Evolutionary conservation across 306 rosid genomes (phyloP), one percentile per base, ranked within the genome.

Genomic region (Carpinus viminea): DNA sequence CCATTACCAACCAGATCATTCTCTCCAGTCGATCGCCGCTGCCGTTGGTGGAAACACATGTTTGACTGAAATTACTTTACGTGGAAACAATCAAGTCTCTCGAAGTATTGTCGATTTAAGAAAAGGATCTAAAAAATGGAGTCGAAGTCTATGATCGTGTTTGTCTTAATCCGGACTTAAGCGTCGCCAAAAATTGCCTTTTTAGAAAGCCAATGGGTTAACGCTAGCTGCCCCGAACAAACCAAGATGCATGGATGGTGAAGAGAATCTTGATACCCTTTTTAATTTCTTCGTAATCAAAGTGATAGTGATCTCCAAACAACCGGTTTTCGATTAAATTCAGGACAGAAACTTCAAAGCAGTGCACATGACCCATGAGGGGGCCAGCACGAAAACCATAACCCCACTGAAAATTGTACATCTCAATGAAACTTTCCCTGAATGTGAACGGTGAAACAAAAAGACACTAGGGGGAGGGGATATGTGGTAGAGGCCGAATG

Each of bases 401-500:
- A 24, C 48, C 26, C 2, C 17, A 59, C 5, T 20, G 12, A 34
- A 20, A 4, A 70, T 41, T 16, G 74, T 53, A 34, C 21, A 5
- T 36, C 41, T 36, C 45, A 64, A 64, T 15, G 46, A 64, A 31
- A 31, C 12, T 64, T 66, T 66, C 71, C 10, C 4, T 12, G 28
- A 66, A 38, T 7, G 70, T 7, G 47, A 16, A 11, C 21, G 51
- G 5, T n/a, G 41, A 38, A 38, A 4, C 7, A 66, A 64, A 74
- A 85, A 79, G 38, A 65, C 17, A 77, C 85, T 7, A 59, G 51
- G 88, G 92, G 92, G 85, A 84, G 88, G 92, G 88, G 12, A 24
- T 89, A 84, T 86, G 84, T 82, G 90, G 88, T 80, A 61, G 73
- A 80, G 88, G 88, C 50, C 34, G 6, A 34, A 54, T 16, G 34